These are phyloP conservation scores for Sarocladium oryzae DNA, from an alignment of 2,329 filamentous ascomycete species.

Conservation along the genomic window DNA sequence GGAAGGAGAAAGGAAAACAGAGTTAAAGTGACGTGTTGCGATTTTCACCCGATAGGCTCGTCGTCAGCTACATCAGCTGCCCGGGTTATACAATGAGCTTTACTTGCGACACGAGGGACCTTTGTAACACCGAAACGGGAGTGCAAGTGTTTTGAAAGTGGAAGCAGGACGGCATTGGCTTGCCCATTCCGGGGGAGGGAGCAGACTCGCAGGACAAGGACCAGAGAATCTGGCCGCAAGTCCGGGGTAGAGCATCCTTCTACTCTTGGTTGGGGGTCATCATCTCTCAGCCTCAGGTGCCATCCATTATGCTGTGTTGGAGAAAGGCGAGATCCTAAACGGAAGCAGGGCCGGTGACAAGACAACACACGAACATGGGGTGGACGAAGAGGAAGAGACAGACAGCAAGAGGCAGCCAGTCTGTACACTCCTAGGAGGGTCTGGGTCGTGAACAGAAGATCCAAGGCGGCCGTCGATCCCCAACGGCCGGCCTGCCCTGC, in stretches of 20 bases:
- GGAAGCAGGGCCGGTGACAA: background rate
- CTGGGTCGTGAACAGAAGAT: slow-evolving; percentile 1
- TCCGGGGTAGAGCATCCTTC: background rate
- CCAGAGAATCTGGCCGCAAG: background rate
- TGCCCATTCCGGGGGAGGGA: background rate
- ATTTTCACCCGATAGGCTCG: background rate
- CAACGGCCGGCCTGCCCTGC: slow-evolving; percentile 6
- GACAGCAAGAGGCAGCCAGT: background rate
- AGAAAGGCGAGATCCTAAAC: background rate
- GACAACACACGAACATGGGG: background rate
- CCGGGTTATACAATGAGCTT: slow-evolving; percentile 3
- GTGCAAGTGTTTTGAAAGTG: background rate
- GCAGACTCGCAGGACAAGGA: background rate
- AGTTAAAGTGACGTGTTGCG: too few relatives aligned
- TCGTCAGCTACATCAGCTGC: background rate
- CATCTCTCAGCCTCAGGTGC: background rate
- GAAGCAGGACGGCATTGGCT: background rate
- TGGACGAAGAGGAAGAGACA: background rate
- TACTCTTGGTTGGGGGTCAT: too few relatives aligned
- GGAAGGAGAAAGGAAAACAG: too few relatives aligned
- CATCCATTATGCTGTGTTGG: background rate
- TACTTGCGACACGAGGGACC: slow-evolving; percentile 7
- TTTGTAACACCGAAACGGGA: slow-evolving; percentile 4
- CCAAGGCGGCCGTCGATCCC: slow-evolving; percentile 7
- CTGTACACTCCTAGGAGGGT: background rate